phyloP scores from a whole-genome alignment of 2,329 filamentous ascomycete genomes.

The Ophiocordyceps camponoti-rufipedis region DNA sequence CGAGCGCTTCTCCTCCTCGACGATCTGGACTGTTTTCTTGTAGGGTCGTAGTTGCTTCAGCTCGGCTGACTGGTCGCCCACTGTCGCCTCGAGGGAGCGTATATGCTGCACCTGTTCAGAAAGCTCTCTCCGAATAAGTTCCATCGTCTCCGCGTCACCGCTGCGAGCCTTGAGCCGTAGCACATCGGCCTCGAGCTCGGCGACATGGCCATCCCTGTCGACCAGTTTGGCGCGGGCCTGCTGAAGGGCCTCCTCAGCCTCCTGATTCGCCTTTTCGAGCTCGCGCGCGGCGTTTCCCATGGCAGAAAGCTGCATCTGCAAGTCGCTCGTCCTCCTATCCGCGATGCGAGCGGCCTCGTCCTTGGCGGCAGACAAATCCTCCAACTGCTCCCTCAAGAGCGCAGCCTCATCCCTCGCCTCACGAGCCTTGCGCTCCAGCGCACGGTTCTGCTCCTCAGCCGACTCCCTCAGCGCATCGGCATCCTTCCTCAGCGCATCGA shows the following conservation, averaged over 20 bases:
- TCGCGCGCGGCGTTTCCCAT: conserved; percentile 33
- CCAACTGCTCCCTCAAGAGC: conserved; percentile 59
- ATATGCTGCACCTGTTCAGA: conserved; percentile 89
- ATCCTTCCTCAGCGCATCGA: conserved; percentile 31
- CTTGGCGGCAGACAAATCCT: conserved; percentile 45
- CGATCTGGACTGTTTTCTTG: conserved; percentile 76
- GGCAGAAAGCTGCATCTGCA: conserved; percentile 32
- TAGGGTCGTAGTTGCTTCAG: conserved; percentile 65
- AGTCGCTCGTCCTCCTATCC: conserved; percentile 34
- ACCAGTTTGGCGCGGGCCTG: conserved; percentile 47
- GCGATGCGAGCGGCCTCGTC: conserved; percentile 50
- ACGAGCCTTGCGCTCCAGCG: conserved; percentile 49
- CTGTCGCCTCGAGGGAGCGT: conserved; percentile 61
- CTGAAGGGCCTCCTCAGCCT: conserved; percentile 36
- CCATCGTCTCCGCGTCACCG: conserved; percentile 70
- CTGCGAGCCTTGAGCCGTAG: conserved; percentile 71
- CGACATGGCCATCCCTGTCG: conserved; percentile 52
- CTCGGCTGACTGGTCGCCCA: conserved; percentile 62
- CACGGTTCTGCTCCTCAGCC: conserved; percentile 37
- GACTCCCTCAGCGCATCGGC: conserved; percentile 31
- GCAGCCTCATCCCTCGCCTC: conserved; percentile 58
- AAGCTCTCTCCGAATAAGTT: conserved; percentile 71
- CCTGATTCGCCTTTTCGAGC: conserved; percentile 36
- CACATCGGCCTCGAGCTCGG: conserved; percentile 65
- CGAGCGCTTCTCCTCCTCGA: conserved; percentile 85